phyloP scores from a whole-genome alignment of 768 basidiomycete genomes.

The Termitomyces titanicus region DNA sequence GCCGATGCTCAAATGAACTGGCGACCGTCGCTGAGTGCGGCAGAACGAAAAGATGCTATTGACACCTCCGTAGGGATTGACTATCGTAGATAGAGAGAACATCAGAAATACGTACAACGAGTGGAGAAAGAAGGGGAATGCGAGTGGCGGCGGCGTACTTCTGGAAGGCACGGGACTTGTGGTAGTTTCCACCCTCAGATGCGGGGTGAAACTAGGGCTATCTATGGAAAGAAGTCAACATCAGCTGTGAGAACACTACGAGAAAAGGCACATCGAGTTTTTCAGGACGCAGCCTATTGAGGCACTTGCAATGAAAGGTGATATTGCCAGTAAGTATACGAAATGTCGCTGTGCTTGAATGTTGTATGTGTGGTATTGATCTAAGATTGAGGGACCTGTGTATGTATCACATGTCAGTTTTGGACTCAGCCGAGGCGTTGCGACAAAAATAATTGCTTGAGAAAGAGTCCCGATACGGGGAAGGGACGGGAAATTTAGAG shows the following conservation, averaged over 20 bases:
- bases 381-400: too few relatives aligned
- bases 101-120: not conserved
- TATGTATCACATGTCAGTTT: not conserved
- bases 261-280: too few relatives aligned
- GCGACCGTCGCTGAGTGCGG: too few relatives aligned
- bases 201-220: not conserved
- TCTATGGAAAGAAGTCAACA: not conserved
- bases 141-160: not conserved
- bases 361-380: too few relatives aligned
- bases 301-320: not conserved
- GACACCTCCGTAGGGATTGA: too few relatives aligned
- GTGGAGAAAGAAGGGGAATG: not conserved
- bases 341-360: not conserved
- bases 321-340: not conserved
- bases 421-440: not conserved
- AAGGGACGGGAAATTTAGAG: too few relatives aligned
- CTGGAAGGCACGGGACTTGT: not conserved
- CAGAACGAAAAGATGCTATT: too few relatives aligned
- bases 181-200: not conserved
- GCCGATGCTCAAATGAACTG: too few relatives aligned
- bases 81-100: not conserved
- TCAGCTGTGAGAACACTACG: not conserved
- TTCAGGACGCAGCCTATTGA: too few relatives aligned
- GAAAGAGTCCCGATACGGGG: not conserved
- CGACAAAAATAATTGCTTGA: not conserved